Percentiles rank a stretch among this genome's conserved stretches.
These are phyloP conservation scores for Inonotus obliquus DNA, from an alignment of 1,284 basidiomycete species.

Conservation along the genomic window DNA sequence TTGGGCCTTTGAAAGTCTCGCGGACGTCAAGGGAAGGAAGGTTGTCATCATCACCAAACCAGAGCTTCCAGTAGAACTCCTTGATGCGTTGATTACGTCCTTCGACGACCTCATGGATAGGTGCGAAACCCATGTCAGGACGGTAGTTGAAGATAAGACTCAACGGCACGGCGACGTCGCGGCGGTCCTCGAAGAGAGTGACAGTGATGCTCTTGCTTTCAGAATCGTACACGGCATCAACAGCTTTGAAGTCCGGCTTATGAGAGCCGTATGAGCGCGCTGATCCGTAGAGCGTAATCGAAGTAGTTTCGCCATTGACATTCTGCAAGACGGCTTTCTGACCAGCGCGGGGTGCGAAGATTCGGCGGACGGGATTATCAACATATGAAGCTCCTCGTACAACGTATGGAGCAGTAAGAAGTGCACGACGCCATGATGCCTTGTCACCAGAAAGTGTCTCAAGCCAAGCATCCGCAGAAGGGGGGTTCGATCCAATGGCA, in stretches of 20 bases:
- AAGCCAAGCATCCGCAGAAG: conserved; percentile 72
- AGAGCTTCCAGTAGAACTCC: conserved; percentile 94
- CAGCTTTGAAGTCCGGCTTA: conserved; percentile 75
- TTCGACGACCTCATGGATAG: conserved; percentile 87
- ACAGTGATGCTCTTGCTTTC: conserved; percentile 63
- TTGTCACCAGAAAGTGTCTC: conserved; percentile 78
- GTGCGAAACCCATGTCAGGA: conserved; percentile 85
- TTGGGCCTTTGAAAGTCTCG: conserved; percentile 79
- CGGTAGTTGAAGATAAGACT: conserved; percentile 82
- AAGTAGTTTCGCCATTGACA: conserved; percentile 43
- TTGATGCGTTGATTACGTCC: conserved; percentile 93
- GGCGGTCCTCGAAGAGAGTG: conserved; percentile 83
- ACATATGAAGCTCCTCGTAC: conserved; percentile 83
- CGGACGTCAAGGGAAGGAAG: conserved; percentile 74
- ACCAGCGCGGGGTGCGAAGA: conserved; percentile 76
- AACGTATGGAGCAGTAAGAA: conserved; percentile 78
- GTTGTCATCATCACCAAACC: conserved; percentile 83
- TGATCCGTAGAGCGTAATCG: conserved; percentile 67
- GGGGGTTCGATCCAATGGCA: conserved; percentile 51
- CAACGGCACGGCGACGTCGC: conserved; percentile 75
- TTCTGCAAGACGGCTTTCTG: conserved; percentile 71
- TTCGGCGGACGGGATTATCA: conserved; percentile 85
- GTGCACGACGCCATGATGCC: conserved; percentile 84
- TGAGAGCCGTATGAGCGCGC: conserved; percentile 80
- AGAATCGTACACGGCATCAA: conserved; percentile 67